Percentiles rank a stretch among this genome's conserved stretches.
phyloP scores from a whole-genome alignment of 129 eudicot species.

The Heracleum sosnowskyi region DNA sequence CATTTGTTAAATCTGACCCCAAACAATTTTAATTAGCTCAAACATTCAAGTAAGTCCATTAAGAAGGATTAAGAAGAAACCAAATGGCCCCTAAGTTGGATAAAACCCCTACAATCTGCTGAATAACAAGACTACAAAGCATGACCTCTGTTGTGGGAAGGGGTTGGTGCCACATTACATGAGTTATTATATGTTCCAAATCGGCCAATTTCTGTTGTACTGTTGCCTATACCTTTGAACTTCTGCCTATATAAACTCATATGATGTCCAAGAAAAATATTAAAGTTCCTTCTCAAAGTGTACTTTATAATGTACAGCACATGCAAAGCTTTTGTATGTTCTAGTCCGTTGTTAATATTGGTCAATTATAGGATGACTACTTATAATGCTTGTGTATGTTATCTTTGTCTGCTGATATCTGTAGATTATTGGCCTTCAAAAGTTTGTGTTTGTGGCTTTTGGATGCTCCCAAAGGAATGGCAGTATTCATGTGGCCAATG shows the following conservation, averaged over 20 bases:
- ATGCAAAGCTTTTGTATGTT: neutral
- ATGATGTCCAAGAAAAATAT: neutral
- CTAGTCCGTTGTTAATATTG: neutral
- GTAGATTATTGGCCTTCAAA: slow-evolving; percentile 93
- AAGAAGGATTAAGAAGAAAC: too few relatives aligned
- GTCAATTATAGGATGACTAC: slow-evolving; percentile 12
- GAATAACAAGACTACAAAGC: neutral
- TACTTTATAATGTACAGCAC: neutral
- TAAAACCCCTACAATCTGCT: slow-evolving; percentile 4
- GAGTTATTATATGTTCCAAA: neutral
- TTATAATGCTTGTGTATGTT: slow-evolving; percentile 1
- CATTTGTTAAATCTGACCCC: too few relatives aligned
- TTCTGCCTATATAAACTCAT: neutral
- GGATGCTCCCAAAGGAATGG: slow-evolving; percentile 86
- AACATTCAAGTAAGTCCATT: too few relatives aligned
- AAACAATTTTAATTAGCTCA: too few relatives aligned
- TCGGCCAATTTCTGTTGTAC: neutral
- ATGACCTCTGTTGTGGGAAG: neutral
- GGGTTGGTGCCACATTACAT: neutral
- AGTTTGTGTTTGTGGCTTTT: slow-evolving; percentile 77
- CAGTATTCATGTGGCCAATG: slow-evolving; percentile 74
- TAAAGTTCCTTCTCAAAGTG: neutral
- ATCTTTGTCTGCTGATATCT: slow-evolving; percentile 5
- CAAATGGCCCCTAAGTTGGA: too few relatives aligned
- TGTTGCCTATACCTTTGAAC: neutral